These are phyloP conservation scores for Cryphonectria japonica DNA, from an alignment of 2,329 filamentous ascomycete species.

Conservation along the genomic window DNA sequence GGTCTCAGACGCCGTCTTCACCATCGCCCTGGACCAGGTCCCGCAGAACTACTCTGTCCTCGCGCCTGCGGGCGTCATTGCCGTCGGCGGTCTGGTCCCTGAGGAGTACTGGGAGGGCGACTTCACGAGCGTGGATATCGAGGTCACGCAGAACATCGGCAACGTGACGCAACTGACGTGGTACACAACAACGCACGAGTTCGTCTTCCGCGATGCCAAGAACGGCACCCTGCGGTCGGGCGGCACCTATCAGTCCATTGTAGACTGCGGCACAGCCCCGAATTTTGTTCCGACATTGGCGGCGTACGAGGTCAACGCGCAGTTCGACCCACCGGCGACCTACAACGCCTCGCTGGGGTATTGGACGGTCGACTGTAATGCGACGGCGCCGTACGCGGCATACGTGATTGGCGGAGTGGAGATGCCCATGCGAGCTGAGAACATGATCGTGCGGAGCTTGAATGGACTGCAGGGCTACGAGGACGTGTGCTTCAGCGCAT, in stretches of 20 bases:
- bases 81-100: conserved; percentile 53
- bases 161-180: conserved; percentile 42
- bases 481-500: conserved; percentile 31
- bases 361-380: conserved; percentile 55
- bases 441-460: conserved; percentile 32
- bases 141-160: conserved; percentile 46
- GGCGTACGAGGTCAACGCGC: conserved; percentile 49
- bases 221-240: conserved; percentile 37
- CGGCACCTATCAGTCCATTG: conserved; percentile 51
- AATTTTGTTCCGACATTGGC: conserved; percentile 54
- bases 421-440: conserved; percentile 31
- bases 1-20: conserved; percentile 48
- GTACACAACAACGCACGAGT: conserved; percentile 50
- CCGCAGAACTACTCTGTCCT: conserved; percentile 36
- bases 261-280: conserved; percentile 57
- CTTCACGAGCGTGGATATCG: conserved; percentile 25
- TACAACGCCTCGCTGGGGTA: conserved; percentile 52
- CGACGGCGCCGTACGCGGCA: conserved; percentile 50
- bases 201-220: conserved; percentile 47
- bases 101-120: conserved; percentile 40
- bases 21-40: conserved; percentile 51
- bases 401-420: conserved; percentile 45
- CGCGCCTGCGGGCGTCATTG: conserved; percentile 42
- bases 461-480: conserved; percentile 32
- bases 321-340: conserved; percentile 51